Percentiles rank a stretch among this genome's conserved stretches.
These are phyloP conservation scores for Botryotinia narcissicola DNA, from an alignment of 2,329 filamentous ascomycete genomes.

Conservation along the genomic window DNA sequence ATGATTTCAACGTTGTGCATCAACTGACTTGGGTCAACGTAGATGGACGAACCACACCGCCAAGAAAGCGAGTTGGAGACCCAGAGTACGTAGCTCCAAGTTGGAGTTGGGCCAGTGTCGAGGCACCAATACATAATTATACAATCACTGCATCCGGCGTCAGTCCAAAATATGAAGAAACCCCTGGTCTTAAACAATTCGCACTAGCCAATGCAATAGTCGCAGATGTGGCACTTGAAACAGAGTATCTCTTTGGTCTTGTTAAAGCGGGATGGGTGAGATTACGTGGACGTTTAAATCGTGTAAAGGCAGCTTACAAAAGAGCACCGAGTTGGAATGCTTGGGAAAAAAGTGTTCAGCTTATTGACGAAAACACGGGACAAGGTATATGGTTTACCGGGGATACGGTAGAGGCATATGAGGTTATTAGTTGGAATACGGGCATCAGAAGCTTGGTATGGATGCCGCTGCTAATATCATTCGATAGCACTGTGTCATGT, in stretches of 20 bases:
- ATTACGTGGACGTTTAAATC: background rate
- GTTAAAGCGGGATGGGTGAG: background rate
- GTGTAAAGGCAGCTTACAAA: background rate
- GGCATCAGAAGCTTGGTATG: background rate
- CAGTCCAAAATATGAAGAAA: background rate
- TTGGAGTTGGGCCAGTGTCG: background rate
- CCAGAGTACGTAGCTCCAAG: background rate
- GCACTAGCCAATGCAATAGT: background rate
- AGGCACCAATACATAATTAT: background rate
- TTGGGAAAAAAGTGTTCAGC: background rate
- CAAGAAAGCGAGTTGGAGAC: background rate
- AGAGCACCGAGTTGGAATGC: constrained; percentile 3
- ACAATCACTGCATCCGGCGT: background rate
- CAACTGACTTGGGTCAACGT: background rate
- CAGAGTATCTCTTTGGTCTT: background rate
- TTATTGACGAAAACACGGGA: background rate
- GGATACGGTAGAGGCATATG: background rate
- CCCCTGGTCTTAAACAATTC: background rate
- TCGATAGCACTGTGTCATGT: background rate
- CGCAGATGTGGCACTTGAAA: background rate
- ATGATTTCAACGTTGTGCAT: background rate
- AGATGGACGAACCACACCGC: background rate
- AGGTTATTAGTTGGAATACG: background rate
- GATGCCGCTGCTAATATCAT: background rate
- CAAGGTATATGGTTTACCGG: background rate